phyloP scores from a whole-genome alignment of 2,329 filamentous ascomycete species.

The Aspergillus arachidicola region DNA sequence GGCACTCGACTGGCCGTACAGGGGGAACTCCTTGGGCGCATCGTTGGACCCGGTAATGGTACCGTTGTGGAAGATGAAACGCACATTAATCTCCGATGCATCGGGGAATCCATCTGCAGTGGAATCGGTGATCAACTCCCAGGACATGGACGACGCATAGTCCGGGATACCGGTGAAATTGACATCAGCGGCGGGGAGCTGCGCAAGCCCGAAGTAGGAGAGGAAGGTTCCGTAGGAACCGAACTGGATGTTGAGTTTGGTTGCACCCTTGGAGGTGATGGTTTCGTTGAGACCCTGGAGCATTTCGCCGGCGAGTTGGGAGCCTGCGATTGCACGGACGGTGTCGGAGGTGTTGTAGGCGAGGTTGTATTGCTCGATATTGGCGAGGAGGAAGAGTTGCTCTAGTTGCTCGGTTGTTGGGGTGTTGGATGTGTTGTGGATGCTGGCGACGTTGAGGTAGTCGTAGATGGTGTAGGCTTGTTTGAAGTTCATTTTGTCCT shows the following conservation, averaged over 20 bases:
- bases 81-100: constrained; percentile 53
- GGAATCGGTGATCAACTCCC: constrained; percentile 65
- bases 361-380: constrained; percentile 75
- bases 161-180: constrained; percentile 74
- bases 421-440: constrained; percentile 64
- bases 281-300: constrained; percentile 46
- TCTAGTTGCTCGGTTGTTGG: constrained; percentile 56
- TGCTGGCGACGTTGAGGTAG: constrained; percentile 63
- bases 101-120: constrained; percentile 40
- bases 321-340: constrained; percentile 53
- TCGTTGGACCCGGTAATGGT: constrained; percentile 47
- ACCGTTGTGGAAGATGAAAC: constrained; percentile 64
- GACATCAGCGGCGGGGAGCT: constrained; percentile 48
- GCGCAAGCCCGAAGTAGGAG: constrained; percentile 61
- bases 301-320: constrained; percentile 65
- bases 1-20: constrained; percentile 58
- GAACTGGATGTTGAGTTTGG: constrained; percentile 54
- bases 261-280: constrained; percentile 34
- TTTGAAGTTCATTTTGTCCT: constrained; percentile 56
- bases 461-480: constrained; percentile 70
- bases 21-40: constrained; percentile 54
- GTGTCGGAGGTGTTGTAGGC: constrained; percentile 66
- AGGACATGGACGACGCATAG: constrained; percentile 77
- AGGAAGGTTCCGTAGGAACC: constrained; percentile 61
- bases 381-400: constrained; percentile 70